Evolutionary conservation across 441 rosid species (phyloP).

Genomic region (Populus trichocarpa): DNA sequence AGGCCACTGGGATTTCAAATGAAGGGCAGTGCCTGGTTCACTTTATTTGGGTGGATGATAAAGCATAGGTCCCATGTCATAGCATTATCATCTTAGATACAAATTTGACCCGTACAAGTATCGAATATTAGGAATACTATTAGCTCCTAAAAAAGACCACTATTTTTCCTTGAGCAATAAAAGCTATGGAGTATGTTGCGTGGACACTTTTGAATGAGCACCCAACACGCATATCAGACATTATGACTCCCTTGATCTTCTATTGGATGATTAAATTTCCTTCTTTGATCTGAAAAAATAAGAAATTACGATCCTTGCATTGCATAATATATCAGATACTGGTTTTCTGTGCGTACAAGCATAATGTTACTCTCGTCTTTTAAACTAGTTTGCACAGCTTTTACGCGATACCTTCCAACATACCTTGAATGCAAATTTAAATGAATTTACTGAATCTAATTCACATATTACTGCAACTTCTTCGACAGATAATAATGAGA

Average conservation of each 20-base stretch:
- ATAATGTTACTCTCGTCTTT: neutral
- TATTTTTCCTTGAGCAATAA: neutral
- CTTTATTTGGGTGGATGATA: slow-evolving; percentile 39
- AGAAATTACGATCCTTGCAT: neutral
- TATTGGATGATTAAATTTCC: neutral
- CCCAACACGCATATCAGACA: slow-evolving; percentile 6
- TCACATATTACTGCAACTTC: neutral
- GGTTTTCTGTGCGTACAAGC: neutral
- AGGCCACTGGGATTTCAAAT: slow-evolving; percentile 34
- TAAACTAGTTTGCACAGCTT: neutral
- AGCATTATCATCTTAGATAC: slow-evolving; percentile 23
- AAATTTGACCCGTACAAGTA: slow-evolving; percentile 14
- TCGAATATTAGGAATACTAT: slow-evolving; percentile 14
- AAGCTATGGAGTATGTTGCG: neutral
- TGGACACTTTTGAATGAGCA: neutral
- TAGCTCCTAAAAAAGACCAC: slow-evolving; percentile 2
- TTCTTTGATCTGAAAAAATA: neutral
- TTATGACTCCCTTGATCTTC: slow-evolving; percentile 2
- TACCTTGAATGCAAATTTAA: neutral
- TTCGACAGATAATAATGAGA: neutral
- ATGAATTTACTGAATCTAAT: neutral
- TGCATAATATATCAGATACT: neutral
- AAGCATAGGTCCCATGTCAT: slow-evolving; percentile 36
- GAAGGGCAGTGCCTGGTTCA: slow-evolving; percentile 27
- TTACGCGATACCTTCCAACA: neutral